Percentiles rank a stretch among this genome's conserved stretches.
Conservation (phyloP, 106 monocot genomes). For the Dioscorea zingiberensis region DNA sequence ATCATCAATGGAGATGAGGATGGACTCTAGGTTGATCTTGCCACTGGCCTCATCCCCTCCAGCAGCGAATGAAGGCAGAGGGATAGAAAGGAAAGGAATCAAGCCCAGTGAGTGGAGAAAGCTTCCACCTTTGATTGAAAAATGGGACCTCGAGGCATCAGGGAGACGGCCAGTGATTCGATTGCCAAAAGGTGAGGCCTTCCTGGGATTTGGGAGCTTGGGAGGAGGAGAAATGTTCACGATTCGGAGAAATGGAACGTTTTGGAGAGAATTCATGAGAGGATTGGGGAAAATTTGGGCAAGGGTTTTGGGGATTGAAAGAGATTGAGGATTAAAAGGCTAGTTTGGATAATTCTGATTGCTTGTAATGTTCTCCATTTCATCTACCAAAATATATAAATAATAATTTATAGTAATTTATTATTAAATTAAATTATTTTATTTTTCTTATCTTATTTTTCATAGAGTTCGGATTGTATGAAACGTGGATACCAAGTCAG, state of each 20-base stretch:
- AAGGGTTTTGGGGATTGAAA: too few species aligned
- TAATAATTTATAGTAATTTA: too few species aligned
- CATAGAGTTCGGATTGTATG: too few species aligned
- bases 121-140: neutral
- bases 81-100: conserved; percentile 7
- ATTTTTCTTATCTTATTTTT: too few species aligned
- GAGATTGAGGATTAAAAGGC: too few species aligned
- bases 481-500: too few species aligned
- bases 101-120: conserved; percentile 1
- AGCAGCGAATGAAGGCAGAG: conserved; percentile 37
- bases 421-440: too few species aligned
- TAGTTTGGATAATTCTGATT: too few species aligned
- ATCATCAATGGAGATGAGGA: conserved; percentile 62
- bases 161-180: neutral
- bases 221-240: neutral
- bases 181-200: conserved; percentile 2
- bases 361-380: too few species aligned
- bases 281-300: neutral
- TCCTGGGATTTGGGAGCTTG: neutral
- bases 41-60: conserved; percentile 27
- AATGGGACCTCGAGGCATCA: conserved; percentile 9
- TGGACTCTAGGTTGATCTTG: conserved; percentile 70
- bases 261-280: conserved; percentile 1
- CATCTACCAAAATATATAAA: too few species aligned
- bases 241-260: neutral